phyloP scores from a whole-genome alignment of 2,329 filamentous ascomycete genomes.

The Apiospora malaysiana region DNA sequence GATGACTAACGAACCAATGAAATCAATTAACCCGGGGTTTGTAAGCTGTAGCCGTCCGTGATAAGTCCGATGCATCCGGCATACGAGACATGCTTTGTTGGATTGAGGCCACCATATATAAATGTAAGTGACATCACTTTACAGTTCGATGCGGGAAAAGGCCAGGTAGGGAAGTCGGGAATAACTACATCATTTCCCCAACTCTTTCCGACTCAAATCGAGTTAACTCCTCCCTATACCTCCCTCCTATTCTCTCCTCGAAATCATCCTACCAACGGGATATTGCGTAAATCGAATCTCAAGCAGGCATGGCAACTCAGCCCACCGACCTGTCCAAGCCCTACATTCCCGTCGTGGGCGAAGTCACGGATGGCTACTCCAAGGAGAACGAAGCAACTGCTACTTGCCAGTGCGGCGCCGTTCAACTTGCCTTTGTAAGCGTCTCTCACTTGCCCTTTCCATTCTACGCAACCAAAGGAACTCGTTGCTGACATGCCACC shows the following conservation, averaged over 20 bases:
- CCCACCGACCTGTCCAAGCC: not conserved
- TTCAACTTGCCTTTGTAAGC: slow-evolving; percentile 60
- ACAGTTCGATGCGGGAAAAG: not conserved
- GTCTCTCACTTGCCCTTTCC: not conserved
- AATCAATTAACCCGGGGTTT: not conserved
- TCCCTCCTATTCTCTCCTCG: not conserved
- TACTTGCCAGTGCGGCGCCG: slow-evolving; percentile 63
- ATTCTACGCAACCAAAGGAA: no score
- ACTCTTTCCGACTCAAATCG: not conserved
- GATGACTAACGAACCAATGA: not conserved
- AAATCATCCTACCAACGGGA: not conserved
- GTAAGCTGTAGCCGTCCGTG: not conserved
- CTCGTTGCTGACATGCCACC: not conserved
- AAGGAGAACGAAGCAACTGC: slow-evolving; percentile 57
- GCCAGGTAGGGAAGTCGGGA: not conserved
- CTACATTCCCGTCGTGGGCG: slow-evolving; percentile 45
- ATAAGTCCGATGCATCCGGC: not conserved
- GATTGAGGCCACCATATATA: not conserved
- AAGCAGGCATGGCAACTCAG: slow-evolving; percentile 16
- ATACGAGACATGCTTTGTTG: not conserved
- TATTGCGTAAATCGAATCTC: not conserved
- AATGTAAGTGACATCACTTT: not conserved
- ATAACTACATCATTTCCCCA: no score
- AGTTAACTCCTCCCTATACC: not conserved
- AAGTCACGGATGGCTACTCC: slow-evolving; percentile 49